Conservation (phyloP, 148 eudicot genomes). For the Bassia scoparia region DNA sequence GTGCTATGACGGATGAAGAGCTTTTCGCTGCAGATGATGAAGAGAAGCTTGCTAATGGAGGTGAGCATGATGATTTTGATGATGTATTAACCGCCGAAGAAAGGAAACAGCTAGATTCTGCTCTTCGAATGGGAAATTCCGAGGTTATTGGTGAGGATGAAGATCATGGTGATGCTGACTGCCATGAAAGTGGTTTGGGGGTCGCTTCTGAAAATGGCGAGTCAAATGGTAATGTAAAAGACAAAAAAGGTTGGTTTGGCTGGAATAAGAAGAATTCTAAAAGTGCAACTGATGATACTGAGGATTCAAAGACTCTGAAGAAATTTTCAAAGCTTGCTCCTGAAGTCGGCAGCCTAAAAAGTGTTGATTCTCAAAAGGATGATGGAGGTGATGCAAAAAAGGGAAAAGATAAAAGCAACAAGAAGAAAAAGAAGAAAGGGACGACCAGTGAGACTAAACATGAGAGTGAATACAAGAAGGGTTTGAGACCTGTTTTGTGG, state of each 20-base stretch:
- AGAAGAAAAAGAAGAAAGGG: conserved; percentile 89
- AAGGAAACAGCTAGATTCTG: conserved; percentile 72
- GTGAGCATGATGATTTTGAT: conserved; percentile 62
- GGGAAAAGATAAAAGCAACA: conserved; percentile 55
- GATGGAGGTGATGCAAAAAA: conserved; percentile 45
- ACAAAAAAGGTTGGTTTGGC: conserved; percentile 77
- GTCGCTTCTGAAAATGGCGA: conserved; percentile 49
- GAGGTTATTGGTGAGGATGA: conserved; percentile 58
- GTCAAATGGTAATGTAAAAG: conserved; percentile 53
- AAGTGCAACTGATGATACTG: conserved; percentile 44
- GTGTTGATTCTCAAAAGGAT: conserved; percentile 46
- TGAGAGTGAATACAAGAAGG: conserved; percentile 88
- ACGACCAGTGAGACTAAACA: conserved; percentile 44
- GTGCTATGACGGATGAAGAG: conserved; percentile 95
- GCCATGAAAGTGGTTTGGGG: conserved; percentile 40
- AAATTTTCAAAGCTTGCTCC: conserved; percentile 66
- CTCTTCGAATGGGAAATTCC: conserved; percentile 63
- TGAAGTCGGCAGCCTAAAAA: conserved; percentile 46
- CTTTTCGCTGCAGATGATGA: conserved; percentile 63
- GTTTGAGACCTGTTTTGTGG: conserved; percentile 86
- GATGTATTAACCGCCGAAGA: conserved; percentile 80
- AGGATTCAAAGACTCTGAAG: conserved; percentile 54
- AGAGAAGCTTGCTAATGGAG: conserved; percentile 56
- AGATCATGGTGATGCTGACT: conserved; percentile 42
- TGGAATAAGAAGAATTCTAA: conserved; percentile 78